Evolutionary conservation across 495 filamentous ascomycete genomes (phyloP), one percentile per base, ranked within the genome.

Genomic region (Delitschia confertaspora): DNA sequence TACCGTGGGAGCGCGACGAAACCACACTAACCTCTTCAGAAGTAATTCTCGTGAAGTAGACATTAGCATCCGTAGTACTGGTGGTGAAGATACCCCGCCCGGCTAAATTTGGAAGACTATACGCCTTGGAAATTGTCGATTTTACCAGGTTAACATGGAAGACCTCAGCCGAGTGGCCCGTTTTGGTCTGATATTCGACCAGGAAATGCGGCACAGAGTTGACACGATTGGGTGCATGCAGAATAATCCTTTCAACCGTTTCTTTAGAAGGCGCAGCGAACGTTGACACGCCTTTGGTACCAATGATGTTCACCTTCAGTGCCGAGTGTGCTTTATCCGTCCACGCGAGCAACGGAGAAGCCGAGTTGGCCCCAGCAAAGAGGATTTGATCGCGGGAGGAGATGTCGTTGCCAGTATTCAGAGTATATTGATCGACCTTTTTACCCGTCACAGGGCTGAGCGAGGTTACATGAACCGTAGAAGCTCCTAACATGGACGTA

Each of bases 41-140:
- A 0, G 84, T 85, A 45, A 85, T 66, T 27, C 88, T 70, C 2
- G 82, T 88, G 56, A 96, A 95, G 65, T 86, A 95, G 6, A 91
- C 82, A 60, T 93, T 86, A 2, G 81, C 75, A 43, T 77, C 81
- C 31, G 74, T 70, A 9, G 76, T 83, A 65, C 80, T 93, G 0
- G 77, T 78, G 2, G 91, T 82, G 56, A 94, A 85, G 3, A 78
- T 77, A 23, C 85, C 87, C 38, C 68, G 68, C 4, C 82, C 84
- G 18, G 71, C 56, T 18, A 85, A 43, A 24, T 74, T 73, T 2
- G 87, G 83, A 29, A 95, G 68, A 19, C 74, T 69, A 55, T 94
- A 94, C 1, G 80, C 80, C 58, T 85, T 85, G 1, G 67, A 70
- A 22, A 88, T 71, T 4, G 63, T 68, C 19, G 67, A 69, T n/a